Evolutionary conservation across 768 basidiomycete species (phyloP), one percentile per base, ranked within the genome.

Genomic region (Tylopilus balloui): DNA sequence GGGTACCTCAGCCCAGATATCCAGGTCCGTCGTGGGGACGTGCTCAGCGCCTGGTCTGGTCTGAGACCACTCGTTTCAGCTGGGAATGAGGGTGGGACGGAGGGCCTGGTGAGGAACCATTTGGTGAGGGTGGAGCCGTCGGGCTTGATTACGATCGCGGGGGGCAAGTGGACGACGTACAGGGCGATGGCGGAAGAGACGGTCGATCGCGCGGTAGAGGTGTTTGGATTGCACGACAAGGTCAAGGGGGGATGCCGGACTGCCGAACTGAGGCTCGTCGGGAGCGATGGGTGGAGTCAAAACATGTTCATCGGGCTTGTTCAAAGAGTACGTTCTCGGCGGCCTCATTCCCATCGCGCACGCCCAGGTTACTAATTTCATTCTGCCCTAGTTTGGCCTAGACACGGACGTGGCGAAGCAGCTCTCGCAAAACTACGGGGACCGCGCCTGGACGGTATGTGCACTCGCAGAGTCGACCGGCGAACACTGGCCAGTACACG

Each of bases 161-260:
- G 95, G 15, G 95, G 95, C 5, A 99, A 99, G 69, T 99, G 95
- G 95, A 99, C 95, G 51, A 97, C 95, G 41, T 99, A 97, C 72
- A 75, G 89, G 42, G 85, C 84, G 27, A 96, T 98, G 95, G 92
- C 95, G 20, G 78, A 92, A 72, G 95, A 98, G 73, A 88, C 92
- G 0, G 86, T 97, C 38, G 88, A 97, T 67, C 74, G 77, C 51
- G 94, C 95, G 11, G 76, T 97, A 51, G 78, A 87, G 66, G 78
- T 78, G 34, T 96, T 89, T 71, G 75, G 71, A 24, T 71, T 98
- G 47, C 71, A 79, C 61, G 71, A 71, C 1, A 75, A 67, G 48
- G 76, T 71, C 17, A 78, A 65, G 60, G 78, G 73, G 23, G 79
- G 76, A 8, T 93, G 92, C 62, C 78, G 87, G 39, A 97, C 95